Evolutionary conservation across 345 rosid genomes (phyloP), one percentile per base, ranked within the genome.

Genomic region (Erodium maritimum): DNA sequence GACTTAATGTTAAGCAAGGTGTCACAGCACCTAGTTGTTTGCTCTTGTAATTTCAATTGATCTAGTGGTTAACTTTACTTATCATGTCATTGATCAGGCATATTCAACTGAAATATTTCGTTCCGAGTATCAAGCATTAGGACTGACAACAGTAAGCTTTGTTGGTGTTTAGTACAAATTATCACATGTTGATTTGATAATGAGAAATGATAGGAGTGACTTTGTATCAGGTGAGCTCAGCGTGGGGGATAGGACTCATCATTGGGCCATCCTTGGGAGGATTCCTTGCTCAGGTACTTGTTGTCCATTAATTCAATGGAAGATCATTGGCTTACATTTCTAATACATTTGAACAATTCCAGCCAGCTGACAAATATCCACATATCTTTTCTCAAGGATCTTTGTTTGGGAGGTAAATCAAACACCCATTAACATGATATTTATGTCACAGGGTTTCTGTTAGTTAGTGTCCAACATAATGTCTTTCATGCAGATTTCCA

Each of bases 231-330:
- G 77, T 89, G 20, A 87, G 97, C 63, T 89, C 99, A 61, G 74
- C 99, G 19, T 93, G 99, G 99, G 97, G 95, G 3, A 83, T 85
- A 46, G 99, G 99, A 69, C 75, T 93, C 79, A 79, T 93, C 70
- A 77, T 93, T 71, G 99, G 99, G 58, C 99, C 99, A 51, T 95
- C 99, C 57, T 51, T 93, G 3, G 99, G 99, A 64, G 99, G 97
- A 50, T 93, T 72, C 67, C 76, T 89, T 60, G 91, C 99, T 3
- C 94, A 93, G 99, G 99, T 93, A 68, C n/a, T 29, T 29, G 37
- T 29, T 29, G 37, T 11, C 9, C 9, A n/a, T n/a, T n/a, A n/a
- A n/a, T 29, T 29, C 37, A 29, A 29, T 29, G 5, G 37, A 29
- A 29, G 4, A 29, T 51, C 19, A 51, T 17, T 51, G 48, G 17